Percentiles rank a stretch among this genome's conserved stretches.
Conservation (phyloP, 1,284 basidiomycete species). For the Vanrija sp. region DNA sequence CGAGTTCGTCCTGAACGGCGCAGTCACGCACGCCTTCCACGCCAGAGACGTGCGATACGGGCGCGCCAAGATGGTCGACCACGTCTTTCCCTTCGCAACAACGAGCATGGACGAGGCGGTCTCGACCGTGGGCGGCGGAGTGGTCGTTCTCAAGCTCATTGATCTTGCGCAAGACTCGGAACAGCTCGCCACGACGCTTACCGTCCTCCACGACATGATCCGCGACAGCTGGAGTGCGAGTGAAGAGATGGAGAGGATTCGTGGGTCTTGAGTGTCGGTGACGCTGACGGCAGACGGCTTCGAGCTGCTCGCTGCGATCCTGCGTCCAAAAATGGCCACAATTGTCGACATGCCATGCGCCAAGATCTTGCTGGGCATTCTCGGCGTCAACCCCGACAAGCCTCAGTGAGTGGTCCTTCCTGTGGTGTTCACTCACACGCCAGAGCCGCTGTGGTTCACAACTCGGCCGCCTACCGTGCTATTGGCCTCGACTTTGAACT, state of each 20-base stretch:
- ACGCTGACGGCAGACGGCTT: conserved; percentile 63
- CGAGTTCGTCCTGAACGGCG: conserved; percentile 33
- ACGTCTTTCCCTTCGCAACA: conserved; percentile 61
- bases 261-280: conserved; percentile 51
- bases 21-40: conserved; percentile 33
- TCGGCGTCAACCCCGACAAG: conserved; percentile 75
- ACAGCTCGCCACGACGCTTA: conserved; percentile 66
- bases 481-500: conserved; percentile 86
- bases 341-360: conserved; percentile 72
- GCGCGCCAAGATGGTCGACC: conserved; percentile 52
- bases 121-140: conserved; percentile 78
- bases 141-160: conserved; percentile 68
- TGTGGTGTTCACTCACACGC: conserved; percentile 3
- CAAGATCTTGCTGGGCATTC: conserved; percentile 72
- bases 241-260: conserved; percentile 81
- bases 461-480: conserved; percentile 73
- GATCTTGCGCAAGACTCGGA: conserved; percentile 71
- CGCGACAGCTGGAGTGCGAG: conserved; percentile 85
- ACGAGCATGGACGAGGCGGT: conserved; percentile 69
- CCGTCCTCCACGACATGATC: conserved; percentile 70
- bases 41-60: conserved; percentile 33
- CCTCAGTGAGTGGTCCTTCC: conserved; percentile 61
- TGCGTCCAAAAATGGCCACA: conserved; percentile 65
- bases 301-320: conserved; percentile 72
- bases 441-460: conserved; percentile 75